phyloP scores from a whole-genome alignment of 768 basidiomycete genomes.

The Multifurca ochricompacta region DNA sequence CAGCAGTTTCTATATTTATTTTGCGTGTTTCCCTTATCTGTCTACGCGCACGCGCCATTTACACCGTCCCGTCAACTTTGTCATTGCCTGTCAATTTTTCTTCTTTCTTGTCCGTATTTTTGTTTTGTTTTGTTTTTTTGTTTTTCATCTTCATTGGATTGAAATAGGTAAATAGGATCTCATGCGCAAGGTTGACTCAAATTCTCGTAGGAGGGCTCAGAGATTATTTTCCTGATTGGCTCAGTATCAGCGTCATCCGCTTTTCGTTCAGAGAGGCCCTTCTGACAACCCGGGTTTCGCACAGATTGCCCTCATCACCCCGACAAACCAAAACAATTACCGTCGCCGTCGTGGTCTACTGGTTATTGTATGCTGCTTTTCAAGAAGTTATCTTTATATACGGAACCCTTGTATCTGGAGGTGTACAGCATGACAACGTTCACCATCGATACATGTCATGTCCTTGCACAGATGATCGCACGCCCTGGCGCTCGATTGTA shows the following conservation, averaged over 20 bases:
- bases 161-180: not conserved
- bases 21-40: not conserved
- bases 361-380: not conserved
- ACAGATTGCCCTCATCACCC: not conserved
- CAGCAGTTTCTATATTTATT: conserved; percentile 2
- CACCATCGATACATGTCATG: not conserved
- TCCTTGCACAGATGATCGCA: not conserved
- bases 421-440: conserved; percentile 1
- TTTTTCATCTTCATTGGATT: not conserved
- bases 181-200: not conserved
- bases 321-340: not conserved
- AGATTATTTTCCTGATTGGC: not conserved
- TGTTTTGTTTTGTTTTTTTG: not conserved
- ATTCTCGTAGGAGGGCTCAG: not conserved
- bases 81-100: conserved; percentile 11
- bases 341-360: not conserved
- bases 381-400: not conserved
- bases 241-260: not conserved
- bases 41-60: not conserved
- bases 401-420: not conserved
- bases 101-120: conserved; percentile 12
- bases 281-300: not conserved
- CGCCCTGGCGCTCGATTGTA: not conserved
- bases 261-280: not conserved
- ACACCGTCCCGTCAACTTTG: not conserved